A percentile compares a stretch with the other conserved stretches of the same genome.
Conservation (phyloP, 2,329 filamentous ascomycete species). For the Cladobotryum protrusum region DNA sequence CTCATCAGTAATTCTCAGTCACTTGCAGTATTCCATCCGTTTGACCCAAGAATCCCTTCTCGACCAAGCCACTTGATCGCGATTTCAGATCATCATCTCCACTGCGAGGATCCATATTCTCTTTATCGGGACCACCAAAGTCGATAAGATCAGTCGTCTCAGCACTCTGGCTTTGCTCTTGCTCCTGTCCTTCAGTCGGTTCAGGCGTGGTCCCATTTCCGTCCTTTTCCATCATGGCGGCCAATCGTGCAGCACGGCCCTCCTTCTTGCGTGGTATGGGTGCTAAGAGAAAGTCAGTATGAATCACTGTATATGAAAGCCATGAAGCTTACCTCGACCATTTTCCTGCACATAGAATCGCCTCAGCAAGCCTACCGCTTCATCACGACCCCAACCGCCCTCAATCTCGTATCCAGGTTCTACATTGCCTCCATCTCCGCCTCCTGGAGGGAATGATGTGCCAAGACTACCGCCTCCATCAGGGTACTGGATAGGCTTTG, state of each 20-base stretch:
- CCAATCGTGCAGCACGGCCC: constrained; percentile 47
- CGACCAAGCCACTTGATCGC: neutral
- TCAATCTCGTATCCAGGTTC: constrained; percentile 76
- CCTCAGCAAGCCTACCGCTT: constrained; percentile 85
- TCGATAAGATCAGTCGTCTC: neutral
- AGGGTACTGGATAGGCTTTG: constrained; percentile 30
- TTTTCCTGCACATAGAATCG: constrained; percentile 99
- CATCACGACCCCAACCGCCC: constrained; percentile 82
- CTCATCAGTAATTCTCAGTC: neutral
- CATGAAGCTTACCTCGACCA: constrained; percentile 62
- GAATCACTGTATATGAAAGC: neutral
- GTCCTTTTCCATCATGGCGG: constrained; percentile 45
- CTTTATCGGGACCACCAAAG: neutral
- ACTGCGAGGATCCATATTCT: constrained; percentile 5
- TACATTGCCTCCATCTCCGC: constrained; percentile 59
- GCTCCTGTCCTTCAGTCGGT: neutral
- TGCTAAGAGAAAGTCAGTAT: constrained; percentile 28
- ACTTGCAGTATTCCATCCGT: neutral
- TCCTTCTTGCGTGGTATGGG: constrained; percentile 50
- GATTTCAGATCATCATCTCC: neutral
- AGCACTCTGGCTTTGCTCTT: neutral
- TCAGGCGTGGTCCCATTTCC: constrained; percentile 13
- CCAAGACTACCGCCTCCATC: constrained; percentile 32
- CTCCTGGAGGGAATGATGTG: constrained; percentile 30
- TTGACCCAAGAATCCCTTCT: neutral